Percentiles rank a stretch among this genome's conserved stretches.
These are phyloP conservation scores for Citrus mangshanensis DNA, from an alignment of 345 rosid genomes.

Conservation along the genomic window DNA sequence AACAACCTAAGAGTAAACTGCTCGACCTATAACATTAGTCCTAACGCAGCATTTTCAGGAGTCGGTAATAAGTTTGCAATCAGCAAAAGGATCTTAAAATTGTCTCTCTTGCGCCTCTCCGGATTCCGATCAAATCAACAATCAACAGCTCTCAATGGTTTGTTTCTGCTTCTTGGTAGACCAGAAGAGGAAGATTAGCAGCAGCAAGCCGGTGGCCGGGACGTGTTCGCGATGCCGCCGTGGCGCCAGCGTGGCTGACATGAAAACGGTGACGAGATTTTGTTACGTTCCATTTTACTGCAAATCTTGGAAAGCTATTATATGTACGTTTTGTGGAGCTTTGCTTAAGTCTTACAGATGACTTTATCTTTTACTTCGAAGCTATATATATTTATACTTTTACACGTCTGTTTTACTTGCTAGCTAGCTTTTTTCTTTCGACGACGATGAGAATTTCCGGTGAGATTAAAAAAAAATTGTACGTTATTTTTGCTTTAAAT, in stretches of 20 bases:
- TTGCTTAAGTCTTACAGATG: slow-evolving; percentile 63
- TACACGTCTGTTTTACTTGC: too few species aligned
- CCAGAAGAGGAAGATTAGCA: slow-evolving; percentile 46
- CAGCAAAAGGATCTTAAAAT: neutral
- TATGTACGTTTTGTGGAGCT: slow-evolving; percentile 72
- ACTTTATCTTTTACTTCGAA: neutral
- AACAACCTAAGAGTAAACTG: neutral
- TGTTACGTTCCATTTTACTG: slow-evolving; percentile 61
- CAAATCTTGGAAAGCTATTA: slow-evolving; percentile 66
- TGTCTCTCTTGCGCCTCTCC: neutral
- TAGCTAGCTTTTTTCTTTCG: too few species aligned
- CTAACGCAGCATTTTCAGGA: neutral
- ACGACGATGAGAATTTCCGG: too few species aligned
- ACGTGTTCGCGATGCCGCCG: slow-evolving; percentile 55
- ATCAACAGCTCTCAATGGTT: slow-evolving; percentile 34
- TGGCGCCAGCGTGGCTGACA: slow-evolving; percentile 66
- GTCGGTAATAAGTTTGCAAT: neutral
- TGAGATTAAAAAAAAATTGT: too few species aligned
- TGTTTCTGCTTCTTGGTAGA: slow-evolving; percentile 77
- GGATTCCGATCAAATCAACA: too few species aligned
- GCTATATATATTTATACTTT: neutral
- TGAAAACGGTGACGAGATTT: slow-evolving; percentile 64
- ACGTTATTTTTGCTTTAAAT: too few species aligned
- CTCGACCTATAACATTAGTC: neutral
- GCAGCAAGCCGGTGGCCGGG: slow-evolving; percentile 73